Conservation (phyloP, 2,329 filamentous ascomycete genomes). For the Colletotrichum cordylinicola region DNA sequence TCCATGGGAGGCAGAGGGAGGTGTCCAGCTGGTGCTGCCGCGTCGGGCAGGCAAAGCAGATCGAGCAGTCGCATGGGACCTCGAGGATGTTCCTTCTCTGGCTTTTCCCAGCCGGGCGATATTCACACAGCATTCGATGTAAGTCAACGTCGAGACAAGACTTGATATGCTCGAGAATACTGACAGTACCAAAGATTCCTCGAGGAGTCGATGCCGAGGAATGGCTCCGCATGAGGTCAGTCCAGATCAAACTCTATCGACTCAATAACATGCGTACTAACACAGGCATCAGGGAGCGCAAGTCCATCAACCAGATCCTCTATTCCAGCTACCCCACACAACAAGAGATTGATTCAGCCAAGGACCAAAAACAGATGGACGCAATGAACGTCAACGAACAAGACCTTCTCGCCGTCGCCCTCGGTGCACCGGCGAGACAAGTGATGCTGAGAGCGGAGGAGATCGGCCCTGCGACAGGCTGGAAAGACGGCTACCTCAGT, state of each 20-base stretch:
- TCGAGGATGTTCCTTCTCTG: conserved; percentile 37
- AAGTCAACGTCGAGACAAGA: conserved; percentile 15
- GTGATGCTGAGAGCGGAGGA: conserved; percentile 59
- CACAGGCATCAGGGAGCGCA: conserved; percentile 41
- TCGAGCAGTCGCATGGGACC: conserved; percentile 27
- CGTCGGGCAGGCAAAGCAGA: conserved; percentile 7
- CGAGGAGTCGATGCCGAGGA: conserved; percentile 48
- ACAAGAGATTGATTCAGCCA: conserved; percentile 43
- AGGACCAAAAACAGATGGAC: conserved; percentile 45
- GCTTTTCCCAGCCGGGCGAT: conserved; percentile 32
- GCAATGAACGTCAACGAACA: conserved; percentile 51
- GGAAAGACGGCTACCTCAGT: conserved; percentile 58
- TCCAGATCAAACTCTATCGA: fast-evolving
- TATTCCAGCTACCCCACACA: conserved; percentile 48
- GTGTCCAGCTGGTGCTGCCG: conserved; percentile 27
- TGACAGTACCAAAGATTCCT: conserved; percentile 41
- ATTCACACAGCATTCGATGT: conserved; percentile 40
- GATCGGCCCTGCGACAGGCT: conserved; percentile 54
- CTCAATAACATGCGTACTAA: conserved; percentile 12
- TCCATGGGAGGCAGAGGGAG: conserved; percentile 26
- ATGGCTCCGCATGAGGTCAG: conserved; percentile 48
- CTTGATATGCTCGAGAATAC: background rate
- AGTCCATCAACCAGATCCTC: conserved; percentile 52
- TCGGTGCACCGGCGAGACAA: conserved; percentile 59
- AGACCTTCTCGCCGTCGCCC: conserved; percentile 55